Base-by-base conservation (phyloP, 2,329 filamentous ascomycete species). In the Bipolaris victoriae region DNA sequence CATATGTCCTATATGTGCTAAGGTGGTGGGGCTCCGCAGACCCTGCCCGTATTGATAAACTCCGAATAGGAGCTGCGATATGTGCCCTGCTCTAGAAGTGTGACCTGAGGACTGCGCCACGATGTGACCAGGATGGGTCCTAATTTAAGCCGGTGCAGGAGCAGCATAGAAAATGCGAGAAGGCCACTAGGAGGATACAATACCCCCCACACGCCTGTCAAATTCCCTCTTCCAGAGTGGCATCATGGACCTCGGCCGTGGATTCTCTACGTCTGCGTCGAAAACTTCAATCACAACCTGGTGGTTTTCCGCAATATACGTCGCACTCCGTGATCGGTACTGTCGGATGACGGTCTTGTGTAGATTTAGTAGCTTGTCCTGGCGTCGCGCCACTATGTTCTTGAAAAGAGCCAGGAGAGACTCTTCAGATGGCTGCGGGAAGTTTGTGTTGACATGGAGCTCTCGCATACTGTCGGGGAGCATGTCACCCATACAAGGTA, bases 401-500 rank as follows among this genome's bases (percentile, higher is more conserved):
- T 75, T 76, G 46, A 75, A 59, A 15, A 76, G 52, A 6, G 65
- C 56, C 16, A 41, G 50, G 3, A 76, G 52, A 0, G 69, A 63
- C 2, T 57, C 47, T 20, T 65, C 55, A 3, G 72, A 67, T 0
- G 67, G 68, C 1, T 64, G 3, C 1, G 68, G 71, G 20, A 57
- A 69, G 35, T 71, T 65, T 0, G 70, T 73, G 52, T 76, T 76
- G 48, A 74, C 63, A 6, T 73, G 62, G 3, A 73, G 52, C 39
- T 71, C 67, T n/a, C 57, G 52, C 31, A 76, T 68, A 43, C 62
- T 69, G 1, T 52, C 40, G 3, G 72, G 71, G 5, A 76, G 60
- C 73, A 76, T 76, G 37, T 68, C 67, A 1, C 70, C 73, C 51
- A 76, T 63, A 37, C 73, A 76, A 1, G 72, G 73, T 3, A 76